Percentiles rank a stretch among this genome's conserved stretches.
Conservation (phyloP, 768 basidiomycete species). For the Trametes coccinea region DNA sequence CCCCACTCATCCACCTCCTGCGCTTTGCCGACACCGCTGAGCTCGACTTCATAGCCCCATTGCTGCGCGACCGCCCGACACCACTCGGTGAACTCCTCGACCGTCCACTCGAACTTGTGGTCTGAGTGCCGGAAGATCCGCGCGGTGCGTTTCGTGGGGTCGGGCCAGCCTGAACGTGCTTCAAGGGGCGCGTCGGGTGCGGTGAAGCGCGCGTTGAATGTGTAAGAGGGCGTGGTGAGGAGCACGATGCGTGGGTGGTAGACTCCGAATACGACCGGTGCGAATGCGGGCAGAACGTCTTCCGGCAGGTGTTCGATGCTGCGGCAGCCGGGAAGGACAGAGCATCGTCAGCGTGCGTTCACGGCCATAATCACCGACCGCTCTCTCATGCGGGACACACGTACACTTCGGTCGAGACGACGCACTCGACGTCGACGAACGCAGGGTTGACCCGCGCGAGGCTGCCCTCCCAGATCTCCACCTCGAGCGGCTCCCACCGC, state of each 20-base stretch:
- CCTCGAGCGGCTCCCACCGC: constrained; percentile 71
- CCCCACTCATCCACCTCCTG: constrained; percentile 68
- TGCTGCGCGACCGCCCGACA: constrained; percentile 54
- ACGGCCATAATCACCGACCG: too few relatives aligned
- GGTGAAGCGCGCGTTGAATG: constrained; percentile 77
- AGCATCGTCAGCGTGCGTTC: background rate
- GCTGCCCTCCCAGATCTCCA: constrained; percentile 74
- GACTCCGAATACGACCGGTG: constrained; percentile 70
- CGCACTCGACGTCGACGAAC: constrained; percentile 67
- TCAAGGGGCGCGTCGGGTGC: constrained; percentile 47
- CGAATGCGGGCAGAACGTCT: constrained; percentile 58
- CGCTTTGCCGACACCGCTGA: constrained; percentile 59
- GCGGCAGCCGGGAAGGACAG: constrained; percentile 2
- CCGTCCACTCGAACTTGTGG: constrained; percentile 90
- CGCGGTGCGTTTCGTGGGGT: constrained; percentile 75
- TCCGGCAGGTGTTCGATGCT: constrained; percentile 82
- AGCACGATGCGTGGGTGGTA: constrained; percentile 77
- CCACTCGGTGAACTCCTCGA: constrained; percentile 68
- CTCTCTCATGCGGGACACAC: constrained; percentile 28
- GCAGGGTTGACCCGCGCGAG: constrained; percentile 65
- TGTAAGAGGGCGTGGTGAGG: constrained; percentile 84
- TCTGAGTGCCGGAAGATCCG: constrained; percentile 80
- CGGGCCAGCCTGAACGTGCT: constrained; percentile 49
- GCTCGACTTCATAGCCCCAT: constrained; percentile 74
- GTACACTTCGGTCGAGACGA: constrained; percentile 82